These are phyloP conservation scores for Syncephalastrum racemosum DNA, from an alignment of 371 early-diverging fungal genomes.

Conservation along the genomic window DNA sequence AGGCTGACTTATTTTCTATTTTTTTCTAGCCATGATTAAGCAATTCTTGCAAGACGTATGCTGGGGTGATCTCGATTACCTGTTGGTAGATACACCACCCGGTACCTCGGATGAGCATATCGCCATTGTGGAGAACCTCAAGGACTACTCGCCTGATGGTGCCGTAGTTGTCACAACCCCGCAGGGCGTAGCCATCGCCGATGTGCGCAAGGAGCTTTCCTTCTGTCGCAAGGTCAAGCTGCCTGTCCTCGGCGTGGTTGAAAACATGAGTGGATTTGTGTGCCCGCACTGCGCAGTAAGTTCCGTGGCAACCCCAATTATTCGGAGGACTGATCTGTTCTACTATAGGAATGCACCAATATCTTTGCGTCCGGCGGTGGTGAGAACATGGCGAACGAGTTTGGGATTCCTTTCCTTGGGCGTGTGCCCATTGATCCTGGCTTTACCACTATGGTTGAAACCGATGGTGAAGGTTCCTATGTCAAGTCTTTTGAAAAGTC, in stretches of 20 bases:
- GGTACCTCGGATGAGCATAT: slow-evolving; percentile 96
- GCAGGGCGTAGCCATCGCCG: slow-evolving; percentile 83
- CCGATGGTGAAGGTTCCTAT: slow-evolving; percentile 50
- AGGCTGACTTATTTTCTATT: background rate
- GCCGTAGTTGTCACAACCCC: slow-evolving; percentile 94
- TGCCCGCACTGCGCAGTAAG: slow-evolving; percentile 86
- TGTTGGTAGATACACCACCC: slow-evolving; percentile 95
- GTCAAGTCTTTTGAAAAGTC: slow-evolving; percentile 60
- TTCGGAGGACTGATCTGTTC: slow-evolving; percentile 15
- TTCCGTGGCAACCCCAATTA: slow-evolving; percentile 32
- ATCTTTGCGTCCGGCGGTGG: slow-evolving; percentile 95
- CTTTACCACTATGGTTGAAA: slow-evolving; percentile 68
- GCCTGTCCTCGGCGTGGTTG: slow-evolving; percentile 84
- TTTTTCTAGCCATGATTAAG: slow-evolving; percentile 77
- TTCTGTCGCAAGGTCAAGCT: slow-evolving; percentile 84
- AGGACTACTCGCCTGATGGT: slow-evolving; percentile 75
- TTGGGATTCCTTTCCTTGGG: slow-evolving; percentile 76
- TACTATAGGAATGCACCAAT: slow-evolving; percentile 82
- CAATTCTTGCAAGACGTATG: slow-evolving; percentile 90
- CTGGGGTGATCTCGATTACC: slow-evolving; percentile 86
- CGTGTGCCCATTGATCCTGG: slow-evolving; percentile 85
- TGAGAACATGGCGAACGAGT: slow-evolving; percentile 82
- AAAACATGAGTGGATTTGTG: slow-evolving; percentile 93
- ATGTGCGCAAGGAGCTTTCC: slow-evolving; percentile 85
- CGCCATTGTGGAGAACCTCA: slow-evolving; percentile 74